Evolutionary conservation across 768 basidiomycete species (phyloP).

Genomic region (Xerocomellus amylosporus): DNA sequence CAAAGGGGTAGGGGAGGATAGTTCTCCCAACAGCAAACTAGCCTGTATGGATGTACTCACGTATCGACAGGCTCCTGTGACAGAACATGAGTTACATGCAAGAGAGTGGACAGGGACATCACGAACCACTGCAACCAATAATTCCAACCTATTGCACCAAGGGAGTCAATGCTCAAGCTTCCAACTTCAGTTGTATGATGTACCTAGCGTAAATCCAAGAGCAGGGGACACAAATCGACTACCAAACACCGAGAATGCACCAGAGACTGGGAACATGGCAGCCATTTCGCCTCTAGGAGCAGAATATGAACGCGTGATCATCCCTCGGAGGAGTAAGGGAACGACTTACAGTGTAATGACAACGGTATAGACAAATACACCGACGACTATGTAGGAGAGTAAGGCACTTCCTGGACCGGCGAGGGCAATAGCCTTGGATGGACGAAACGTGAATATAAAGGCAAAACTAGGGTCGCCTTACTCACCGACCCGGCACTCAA

Average conservation of each 20-base stretch:
- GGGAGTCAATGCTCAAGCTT: neutral
- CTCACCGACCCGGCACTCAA: constrained; percentile 55
- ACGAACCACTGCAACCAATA: constrained; percentile 53
- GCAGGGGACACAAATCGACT: constrained; percentile 58
- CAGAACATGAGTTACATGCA: neutral
- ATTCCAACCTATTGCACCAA: constrained; percentile 45
- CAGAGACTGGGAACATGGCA: constrained; percentile 59
- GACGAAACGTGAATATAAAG: neutral
- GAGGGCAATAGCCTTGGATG: constrained; percentile 44
- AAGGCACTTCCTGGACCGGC: constrained; percentile 64
- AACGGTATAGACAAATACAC: constrained; percentile 57
- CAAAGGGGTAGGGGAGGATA: constrained; percentile 10
- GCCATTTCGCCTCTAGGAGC: constrained; percentile 58
- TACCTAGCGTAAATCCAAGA: constrained; percentile 57
- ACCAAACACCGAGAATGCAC: constrained; percentile 58
- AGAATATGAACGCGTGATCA: neutral
- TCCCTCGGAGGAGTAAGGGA: neutral
- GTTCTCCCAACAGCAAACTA: neutral
- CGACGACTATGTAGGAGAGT: constrained; percentile 57
- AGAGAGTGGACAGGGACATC: neutral
- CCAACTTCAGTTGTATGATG: neutral
- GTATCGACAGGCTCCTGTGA: constrained; percentile 39
- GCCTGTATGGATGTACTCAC: constrained; percentile 22
- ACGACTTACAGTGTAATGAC: constrained; percentile 52
- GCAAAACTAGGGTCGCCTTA: neutral